Base-by-base conservation (phyloP, 495 filamentous ascomycete genomes). In the Lophiotrema nucula region DNA sequence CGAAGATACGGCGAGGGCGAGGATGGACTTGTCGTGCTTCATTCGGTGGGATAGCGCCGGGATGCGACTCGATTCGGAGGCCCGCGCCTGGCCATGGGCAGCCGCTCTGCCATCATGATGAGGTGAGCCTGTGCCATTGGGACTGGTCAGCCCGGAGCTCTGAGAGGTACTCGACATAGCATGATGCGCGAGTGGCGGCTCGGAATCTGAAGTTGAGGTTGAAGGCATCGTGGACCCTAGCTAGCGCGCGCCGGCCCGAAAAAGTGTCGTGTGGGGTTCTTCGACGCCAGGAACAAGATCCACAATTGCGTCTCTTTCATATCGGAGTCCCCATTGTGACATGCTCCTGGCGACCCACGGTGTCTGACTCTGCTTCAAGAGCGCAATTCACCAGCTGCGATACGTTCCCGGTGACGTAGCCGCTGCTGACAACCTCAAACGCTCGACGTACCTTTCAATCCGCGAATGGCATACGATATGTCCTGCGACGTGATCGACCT, bases 11-110 rank as follows among this genome's bases (percentile, higher is more conserved):
- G 79, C 84, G 28, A 93, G 76, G 0, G 85, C 77, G 18, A 93
- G 81, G 31, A 92, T 88, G 2, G 87, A 89, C 66, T 79, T 82
- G 59, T 82, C 77, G 67, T 90, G 85, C 56, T 81, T 78, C 54
- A 93, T 78, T 45, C 83, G 83, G 58, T 93, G 88, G 43, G 81
- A 67, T 12, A 89, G 73, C 22, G 78, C 75, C 12, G 88, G 86
- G 16, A 23, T 42, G 22, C 28, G 19, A 23, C 10, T 24, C 8
- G 58, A 26, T 12, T 31, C 44, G 10, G 47, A 39, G 18, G 46
- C 22, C 28, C 28, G 25, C 25, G 18, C 19, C 1, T 16, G 49
- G 48, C 49, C 53, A 23, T 58, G 33, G 48, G 37, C 25, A 5
- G 45, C 42, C 49, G 39, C 24, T 10, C 43, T 25, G 24, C 47